Base-by-base conservation (phyloP, 306 rosid genomes). In the Begonia masoniana region DNA sequence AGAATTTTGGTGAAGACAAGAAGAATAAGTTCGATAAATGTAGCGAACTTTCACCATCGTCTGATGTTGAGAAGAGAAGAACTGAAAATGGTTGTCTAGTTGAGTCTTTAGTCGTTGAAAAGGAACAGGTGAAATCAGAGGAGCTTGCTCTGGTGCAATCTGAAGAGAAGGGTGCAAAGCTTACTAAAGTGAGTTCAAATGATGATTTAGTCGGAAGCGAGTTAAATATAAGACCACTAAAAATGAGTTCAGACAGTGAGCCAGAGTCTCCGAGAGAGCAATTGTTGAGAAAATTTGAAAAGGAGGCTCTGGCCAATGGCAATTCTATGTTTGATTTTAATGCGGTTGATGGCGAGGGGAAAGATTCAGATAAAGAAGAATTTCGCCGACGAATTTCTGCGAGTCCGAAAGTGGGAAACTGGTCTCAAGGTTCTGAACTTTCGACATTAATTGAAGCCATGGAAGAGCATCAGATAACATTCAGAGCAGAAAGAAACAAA, bases 261-360 rank as follows among this genome's bases (percentile, higher is more conserved):
- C 66, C 73, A 0, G 88, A 85, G 67, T 89, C 97, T 53, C 97
- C 97, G 12, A 83, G 97, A 77, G 97, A 77, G 76, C 81, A 65
- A 52, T 82, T 91, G 61, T 71, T 91, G 42, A 75, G 84, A 68
- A 80, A 91, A 67, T 91, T 91, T 60, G 94, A 85, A 75, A 68
- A 74, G 78, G 97, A 91, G n/a, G 52, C 80, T 21, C 62, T 55
- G 10, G 79, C 95, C 13, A 82, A 68, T 17, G 88, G 85, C 6
- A 73, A 68, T 78, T 78, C 94, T 53, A 70, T 78, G 52, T 91
- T 81, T 74, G 76, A 80, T 75, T 77, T 77, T 51, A 81, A 57
- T 48, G 26, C 16, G 10, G 71, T 31, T 31, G 9, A 31, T 6
- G 8, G 39, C 39, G 39, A 31, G 8, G 39, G 39, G 8, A 31